Conservation (phyloP, 2,329 filamentous ascomycete species). For the Amylocarpus encephaloides region DNA sequence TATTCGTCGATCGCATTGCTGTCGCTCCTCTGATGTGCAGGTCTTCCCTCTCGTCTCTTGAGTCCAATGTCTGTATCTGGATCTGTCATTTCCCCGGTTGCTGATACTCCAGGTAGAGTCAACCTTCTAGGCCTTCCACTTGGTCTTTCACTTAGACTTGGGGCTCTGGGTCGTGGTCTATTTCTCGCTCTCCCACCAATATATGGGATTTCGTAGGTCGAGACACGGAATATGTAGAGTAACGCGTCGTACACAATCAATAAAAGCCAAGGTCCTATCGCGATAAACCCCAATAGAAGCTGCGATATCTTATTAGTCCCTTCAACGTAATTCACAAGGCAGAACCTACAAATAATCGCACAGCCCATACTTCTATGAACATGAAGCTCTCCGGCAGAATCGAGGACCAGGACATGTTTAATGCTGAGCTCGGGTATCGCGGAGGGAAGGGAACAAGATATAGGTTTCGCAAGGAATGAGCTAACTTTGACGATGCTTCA, state of each 20-base stretch:
- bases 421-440: background rate
- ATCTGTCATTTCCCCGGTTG: conserved; percentile 7
- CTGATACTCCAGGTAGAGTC: conserved; percentile 18
- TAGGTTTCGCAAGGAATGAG: background rate
- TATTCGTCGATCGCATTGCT: conserved; percentile 16
- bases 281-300: conserved; percentile 54
- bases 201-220: conserved; percentile 52
- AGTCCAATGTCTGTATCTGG: conserved; percentile 5
- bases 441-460: conserved; percentile 1
- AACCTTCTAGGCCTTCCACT: conserved; percentile 37
- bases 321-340: background rate
- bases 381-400: conserved; percentile 54
- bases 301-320: conserved; percentile 31
- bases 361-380: conserved; percentile 55
- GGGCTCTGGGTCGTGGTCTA: conserved; percentile 52
- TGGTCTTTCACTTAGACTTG: conserved; percentile 52
- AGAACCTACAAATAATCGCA: conserved; percentile 52
- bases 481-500: conserved; percentile 1
- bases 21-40: conserved; percentile 14
- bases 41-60: conserved; percentile 18
- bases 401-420: conserved; percentile 56
- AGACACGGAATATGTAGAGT: conserved; percentile 53
- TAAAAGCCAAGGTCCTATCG: conserved; percentile 56
- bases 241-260: conserved; percentile 58
- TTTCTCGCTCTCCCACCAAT: conserved; percentile 56